phyloP scores from a whole-genome alignment of 2,329 filamentous ascomycete species.

The Monosporascus cannonballus region DNA sequence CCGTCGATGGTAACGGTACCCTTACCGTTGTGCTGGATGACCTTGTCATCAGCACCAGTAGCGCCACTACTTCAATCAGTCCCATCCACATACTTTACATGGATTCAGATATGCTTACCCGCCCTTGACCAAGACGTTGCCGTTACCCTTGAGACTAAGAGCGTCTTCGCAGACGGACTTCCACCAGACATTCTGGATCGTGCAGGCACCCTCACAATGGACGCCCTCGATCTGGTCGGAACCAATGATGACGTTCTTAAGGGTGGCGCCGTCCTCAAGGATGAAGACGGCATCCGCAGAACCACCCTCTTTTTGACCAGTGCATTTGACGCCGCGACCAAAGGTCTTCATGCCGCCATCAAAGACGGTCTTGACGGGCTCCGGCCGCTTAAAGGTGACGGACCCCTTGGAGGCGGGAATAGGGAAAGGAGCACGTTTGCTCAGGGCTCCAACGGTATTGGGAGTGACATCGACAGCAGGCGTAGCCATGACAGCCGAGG shows the following conservation, averaged over 20 bases:
- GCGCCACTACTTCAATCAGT: slow-evolving; percentile 11
- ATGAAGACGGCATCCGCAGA: slow-evolving; percentile 16
- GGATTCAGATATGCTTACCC: slow-evolving; percentile 3
- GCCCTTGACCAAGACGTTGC: slow-evolving; percentile 4
- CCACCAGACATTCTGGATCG: slow-evolving; percentile 40
- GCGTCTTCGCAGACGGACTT: slow-evolving; percentile 42
- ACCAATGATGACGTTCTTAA: slow-evolving; percentile 42
- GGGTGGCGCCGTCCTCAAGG: slow-evolving; percentile 32
- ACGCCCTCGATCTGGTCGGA: slow-evolving; percentile 38
- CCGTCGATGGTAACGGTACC: slow-evolving; percentile 7
- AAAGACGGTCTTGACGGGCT: slow-evolving; percentile 15
- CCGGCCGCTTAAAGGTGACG: slow-evolving; percentile 14
- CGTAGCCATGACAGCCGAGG: slow-evolving; percentile 10
- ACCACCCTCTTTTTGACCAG: slow-evolving; percentile 16
- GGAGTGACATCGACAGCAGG: slow-evolving; percentile 14
- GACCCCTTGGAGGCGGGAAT: slow-evolving; percentile 22
- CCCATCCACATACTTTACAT: too few relatives aligned
- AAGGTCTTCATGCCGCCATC: slow-evolving; percentile 17
- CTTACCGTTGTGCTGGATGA: slow-evolving; percentile 9
- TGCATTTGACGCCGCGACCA: slow-evolving; percentile 13
- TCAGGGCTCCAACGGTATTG: slow-evolving; percentile 8
- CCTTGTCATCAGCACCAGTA: slow-evolving; percentile 9
- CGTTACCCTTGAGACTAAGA: slow-evolving; percentile 14
- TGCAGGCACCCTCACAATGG: slow-evolving; percentile 39
- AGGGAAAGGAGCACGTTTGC: slow-evolving; percentile 20